These are phyloP conservation scores for Allium cepa DNA, from an alignment of 106 monocot genomes.

Conservation along the genomic window DNA sequence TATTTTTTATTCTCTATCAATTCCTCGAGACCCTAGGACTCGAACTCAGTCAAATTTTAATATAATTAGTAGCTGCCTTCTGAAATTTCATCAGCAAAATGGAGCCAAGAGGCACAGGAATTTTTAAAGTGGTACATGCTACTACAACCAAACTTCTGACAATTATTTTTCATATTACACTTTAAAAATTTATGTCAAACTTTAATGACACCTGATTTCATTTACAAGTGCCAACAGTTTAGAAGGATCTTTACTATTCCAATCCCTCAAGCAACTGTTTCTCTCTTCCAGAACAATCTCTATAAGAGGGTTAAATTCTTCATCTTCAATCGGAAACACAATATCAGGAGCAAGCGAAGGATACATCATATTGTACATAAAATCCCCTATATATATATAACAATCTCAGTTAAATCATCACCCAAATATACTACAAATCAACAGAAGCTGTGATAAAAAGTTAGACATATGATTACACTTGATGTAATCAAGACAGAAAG, in stretches of 20 bases:
- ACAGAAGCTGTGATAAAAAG: neutral
- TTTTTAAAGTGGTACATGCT: too few relatives aligned
- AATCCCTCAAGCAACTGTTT: slow-evolving; percentile 43
- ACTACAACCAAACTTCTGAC: too few relatives aligned
- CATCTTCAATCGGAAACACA: slow-evolving; percentile 63
- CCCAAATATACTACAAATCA: too few relatives aligned
- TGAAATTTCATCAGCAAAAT: too few relatives aligned
- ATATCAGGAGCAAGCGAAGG: slow-evolving; percentile 69
- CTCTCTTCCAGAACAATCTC: slow-evolving; percentile 4
- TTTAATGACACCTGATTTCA: slow-evolving; percentile 37
- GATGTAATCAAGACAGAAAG: slow-evolving; percentile 88
- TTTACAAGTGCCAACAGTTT: slow-evolving; percentile 42
- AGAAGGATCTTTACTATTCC: slow-evolving; percentile 57
- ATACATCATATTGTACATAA: slow-evolving; percentile 53
- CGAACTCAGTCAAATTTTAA: too few relatives aligned
- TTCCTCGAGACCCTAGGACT: too few relatives aligned
- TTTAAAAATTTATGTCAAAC: too few relatives aligned
- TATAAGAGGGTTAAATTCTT: slow-evolving; percentile 55
- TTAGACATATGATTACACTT: slow-evolving; percentile 37
- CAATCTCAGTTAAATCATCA: too few relatives aligned
- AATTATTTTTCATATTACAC: too few relatives aligned
- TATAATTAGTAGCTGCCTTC: too few relatives aligned
- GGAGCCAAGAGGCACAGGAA: too few relatives aligned
- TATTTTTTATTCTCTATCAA: too few relatives aligned
- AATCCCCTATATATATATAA: slow-evolving; percentile 45